A percentile compares a stretch with the other conserved stretches of the same genome.
phyloP scores from a whole-genome alignment of 2,329 filamentous ascomycete genomes.

The Pyricularia sp. region DNA sequence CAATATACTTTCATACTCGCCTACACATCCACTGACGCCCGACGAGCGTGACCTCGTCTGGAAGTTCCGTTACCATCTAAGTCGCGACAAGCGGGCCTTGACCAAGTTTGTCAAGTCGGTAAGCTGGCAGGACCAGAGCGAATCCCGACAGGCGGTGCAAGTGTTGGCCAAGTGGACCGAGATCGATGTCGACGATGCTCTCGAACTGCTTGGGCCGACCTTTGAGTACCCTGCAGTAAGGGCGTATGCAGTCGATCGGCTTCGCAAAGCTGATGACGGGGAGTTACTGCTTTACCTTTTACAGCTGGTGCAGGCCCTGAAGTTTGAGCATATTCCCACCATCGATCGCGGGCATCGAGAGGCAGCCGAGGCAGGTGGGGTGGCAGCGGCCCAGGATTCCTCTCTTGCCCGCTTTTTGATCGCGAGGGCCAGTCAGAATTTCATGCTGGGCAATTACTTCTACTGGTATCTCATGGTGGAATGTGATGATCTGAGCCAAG shows the following conservation, averaged over 20 bases:
- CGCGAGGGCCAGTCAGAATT: slow-evolving; percentile 75
- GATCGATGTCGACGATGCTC: slow-evolving; percentile 91
- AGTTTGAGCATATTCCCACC: slow-evolving; percentile 72
- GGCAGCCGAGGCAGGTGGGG: not conserved
- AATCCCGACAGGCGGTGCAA: slow-evolving; percentile 82
- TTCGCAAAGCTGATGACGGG: slow-evolving; percentile 86
- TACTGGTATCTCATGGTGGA: slow-evolving; percentile 99
- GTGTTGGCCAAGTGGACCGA: slow-evolving; percentile 90
- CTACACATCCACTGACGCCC: slow-evolving; percentile 75
- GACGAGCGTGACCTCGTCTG: slow-evolving; percentile 95
- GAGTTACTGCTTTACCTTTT: slow-evolving; percentile 86
- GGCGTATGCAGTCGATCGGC: slow-evolving; percentile 83
- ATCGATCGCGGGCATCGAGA: slow-evolving; percentile 44
- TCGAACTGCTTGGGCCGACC: slow-evolving; percentile 85
- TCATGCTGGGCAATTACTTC: slow-evolving; percentile 87
- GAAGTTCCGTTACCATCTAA: slow-evolving; percentile 94
- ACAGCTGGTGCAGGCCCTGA: slow-evolving; percentile 90
- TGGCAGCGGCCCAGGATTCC: slow-evolving; percentile 55
- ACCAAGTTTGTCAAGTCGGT: slow-evolving; percentile 97
- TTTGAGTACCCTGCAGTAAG: slow-evolving; percentile 85
- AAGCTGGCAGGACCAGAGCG: slow-evolving; percentile 79
- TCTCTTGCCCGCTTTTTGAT: slow-evolving; percentile 87
- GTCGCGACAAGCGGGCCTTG: slow-evolving; percentile 80
- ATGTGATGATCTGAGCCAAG: slow-evolving; percentile 73
- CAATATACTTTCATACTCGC: slow-evolving; percentile 81